Conservation (phyloP, 2,329 filamentous ascomycete species). For the Colletotrichum cereale region DNA sequence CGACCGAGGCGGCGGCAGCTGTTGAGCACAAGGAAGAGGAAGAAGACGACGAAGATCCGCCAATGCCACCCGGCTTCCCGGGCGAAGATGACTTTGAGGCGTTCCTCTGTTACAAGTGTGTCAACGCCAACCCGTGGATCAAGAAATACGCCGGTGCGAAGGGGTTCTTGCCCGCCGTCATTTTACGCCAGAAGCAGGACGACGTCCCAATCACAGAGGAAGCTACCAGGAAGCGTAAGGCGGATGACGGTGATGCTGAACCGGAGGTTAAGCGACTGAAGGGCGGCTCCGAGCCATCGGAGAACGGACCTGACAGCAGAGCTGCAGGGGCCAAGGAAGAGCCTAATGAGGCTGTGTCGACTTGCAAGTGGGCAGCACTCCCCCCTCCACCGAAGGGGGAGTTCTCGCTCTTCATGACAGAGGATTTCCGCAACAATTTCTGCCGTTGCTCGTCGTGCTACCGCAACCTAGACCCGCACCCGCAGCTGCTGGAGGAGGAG, state of each 20-base stretch:
- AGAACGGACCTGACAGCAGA: slow-evolving; percentile 18
- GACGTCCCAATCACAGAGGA: slow-evolving; percentile 25
- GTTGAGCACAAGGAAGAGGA: slow-evolving; percentile 41
- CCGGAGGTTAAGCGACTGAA: slow-evolving; percentile 65
- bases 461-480: slow-evolving; percentile 75
- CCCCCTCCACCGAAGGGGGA: slow-evolving; percentile 63
- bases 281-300: slow-evolving; percentile 52
- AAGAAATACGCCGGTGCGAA: slow-evolving; percentile 84
- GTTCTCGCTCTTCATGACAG: slow-evolving; percentile 86
- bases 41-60: slow-evolving; percentile 67
- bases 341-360: slow-evolving; percentile 29
- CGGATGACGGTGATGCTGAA: slow-evolving; percentile 62
- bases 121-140: slow-evolving; percentile 90
- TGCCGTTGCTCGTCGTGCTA: slow-evolving; percentile 90
- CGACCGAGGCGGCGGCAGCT: slow-evolving; percentile 41
- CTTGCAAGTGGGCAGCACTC: slow-evolving; percentile 73
- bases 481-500: slow-evolving; percentile 92
- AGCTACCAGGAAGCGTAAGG: slow-evolving; percentile 74
- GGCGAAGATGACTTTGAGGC: slow-evolving; percentile 89
- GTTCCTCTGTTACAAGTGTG: slow-evolving; percentile 94
- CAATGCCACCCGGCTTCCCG: slow-evolving; percentile 88
- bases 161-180: slow-evolving; percentile 84
- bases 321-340: slow-evolving; percentile 37
- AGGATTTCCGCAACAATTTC: slow-evolving; percentile 82
- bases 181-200: slow-evolving; percentile 51